Conservation (phyloP, 2,329 filamentous ascomycete species). For the Fusarium sp. region DNA sequence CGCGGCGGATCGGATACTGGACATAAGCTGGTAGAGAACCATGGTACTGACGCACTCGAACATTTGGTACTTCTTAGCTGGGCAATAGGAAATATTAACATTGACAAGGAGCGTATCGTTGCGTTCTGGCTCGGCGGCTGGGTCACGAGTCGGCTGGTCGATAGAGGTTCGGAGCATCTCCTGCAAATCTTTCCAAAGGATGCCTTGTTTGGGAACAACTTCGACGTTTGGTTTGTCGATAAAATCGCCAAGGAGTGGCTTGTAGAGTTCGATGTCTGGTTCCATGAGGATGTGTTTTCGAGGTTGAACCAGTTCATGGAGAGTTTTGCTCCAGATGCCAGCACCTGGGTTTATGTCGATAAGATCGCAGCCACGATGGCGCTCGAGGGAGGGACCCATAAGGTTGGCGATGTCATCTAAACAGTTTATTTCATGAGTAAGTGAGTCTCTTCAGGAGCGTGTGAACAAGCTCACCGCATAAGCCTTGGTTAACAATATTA, state of each 20-base stretch:
- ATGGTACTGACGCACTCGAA: constrained; percentile 69
- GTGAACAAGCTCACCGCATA: constrained; percentile 56
- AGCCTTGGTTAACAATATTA: constrained; percentile 62
- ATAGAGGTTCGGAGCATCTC: constrained; percentile 64
- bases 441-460: neutral
- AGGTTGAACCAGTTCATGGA: constrained; percentile 80
- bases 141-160: constrained; percentile 61
- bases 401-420: constrained; percentile 76
- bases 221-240: constrained; percentile 59
- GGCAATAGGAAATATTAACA: constrained; percentile 71
- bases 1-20: constrained; percentile 65
- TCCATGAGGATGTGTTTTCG: constrained; percentile 88
- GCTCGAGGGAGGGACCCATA: constrained; percentile 73
- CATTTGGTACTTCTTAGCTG: constrained; percentile 60
- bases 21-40: constrained; percentile 71
- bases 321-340: constrained; percentile 80
- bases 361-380: constrained; percentile 82
- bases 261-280: constrained; percentile 68
- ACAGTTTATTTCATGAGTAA: neutral
- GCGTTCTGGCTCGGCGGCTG: constrained; percentile 56
- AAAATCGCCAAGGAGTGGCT: constrained; percentile 69
- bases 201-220: constrained; percentile 66
- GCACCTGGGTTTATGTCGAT: constrained; percentile 86
- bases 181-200: constrained; percentile 70
- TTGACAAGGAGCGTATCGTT: constrained; percentile 82